Percentiles rank a stretch among this genome's conserved stretches.
phyloP scores from a whole-genome alignment of 1,284 basidiomycete genomes.

The Mrakiaceae sp. region DNA sequence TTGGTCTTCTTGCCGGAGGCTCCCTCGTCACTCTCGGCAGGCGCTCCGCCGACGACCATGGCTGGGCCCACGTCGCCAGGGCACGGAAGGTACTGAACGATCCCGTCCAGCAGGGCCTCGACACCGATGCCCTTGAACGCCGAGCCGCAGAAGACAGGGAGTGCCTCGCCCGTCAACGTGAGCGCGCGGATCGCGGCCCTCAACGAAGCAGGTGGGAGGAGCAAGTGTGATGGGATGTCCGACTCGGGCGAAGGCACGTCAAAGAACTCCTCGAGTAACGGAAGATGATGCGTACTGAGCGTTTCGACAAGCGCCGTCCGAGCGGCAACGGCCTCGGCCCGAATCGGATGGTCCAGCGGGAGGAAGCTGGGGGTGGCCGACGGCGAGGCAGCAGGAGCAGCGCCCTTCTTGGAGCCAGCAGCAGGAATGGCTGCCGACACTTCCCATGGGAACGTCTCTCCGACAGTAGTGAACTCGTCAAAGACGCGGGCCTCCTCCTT shows the following conservation, averaged over 20 bases:
- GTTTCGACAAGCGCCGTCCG: conserved; percentile 60
- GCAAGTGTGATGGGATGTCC: conserved; percentile 51
- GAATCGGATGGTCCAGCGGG: conserved; percentile 46
- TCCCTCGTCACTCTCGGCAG: neutral
- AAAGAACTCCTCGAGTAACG: conserved; percentile 55
- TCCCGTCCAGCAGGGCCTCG: conserved; percentile 66
- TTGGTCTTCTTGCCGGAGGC: conserved; percentile 16
- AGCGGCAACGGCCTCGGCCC: conserved; percentile 53
- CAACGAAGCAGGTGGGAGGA: conserved; percentile 43
- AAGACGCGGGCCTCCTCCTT: conserved; percentile 10
- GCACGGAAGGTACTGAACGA: conserved; percentile 66
- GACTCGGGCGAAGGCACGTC: conserved; percentile 28
- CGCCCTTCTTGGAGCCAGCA: neutral
- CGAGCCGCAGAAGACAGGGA: conserved; percentile 74
- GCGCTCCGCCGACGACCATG: conserved; percentile 8
- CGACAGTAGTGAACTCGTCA: conserved; percentile 12
- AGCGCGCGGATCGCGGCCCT: conserved; percentile 55
- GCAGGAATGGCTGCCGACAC: conserved; percentile 5
- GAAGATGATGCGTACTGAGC: conserved; percentile 65
- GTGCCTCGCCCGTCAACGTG: conserved; percentile 51
- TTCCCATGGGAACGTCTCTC: conserved; percentile 12
- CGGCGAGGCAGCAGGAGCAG: neutral
- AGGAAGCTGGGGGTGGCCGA: neutral
- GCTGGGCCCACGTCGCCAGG: conserved; percentile 48
- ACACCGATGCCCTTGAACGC: conserved; percentile 73